Evolutionary conservation across 176 grass and related monocot species (phyloP).

Genomic region (Calamus simplicifolius): DNA sequence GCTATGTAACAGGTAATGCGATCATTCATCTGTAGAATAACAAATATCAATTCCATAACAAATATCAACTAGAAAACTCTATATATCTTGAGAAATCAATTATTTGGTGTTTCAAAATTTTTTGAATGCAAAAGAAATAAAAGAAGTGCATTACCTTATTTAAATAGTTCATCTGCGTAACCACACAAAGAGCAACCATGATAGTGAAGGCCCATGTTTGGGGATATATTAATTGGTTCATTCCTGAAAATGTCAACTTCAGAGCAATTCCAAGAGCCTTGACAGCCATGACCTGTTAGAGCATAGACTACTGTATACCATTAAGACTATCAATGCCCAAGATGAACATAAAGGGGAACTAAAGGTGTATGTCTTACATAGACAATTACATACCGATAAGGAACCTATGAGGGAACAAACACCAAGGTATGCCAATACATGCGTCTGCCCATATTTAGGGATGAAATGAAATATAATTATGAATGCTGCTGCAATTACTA

Average conservation of each 20-base stretch:
- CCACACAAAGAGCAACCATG: conserved; percentile 62
- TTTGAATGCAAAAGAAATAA: not conserved
- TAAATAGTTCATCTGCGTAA: conserved; percentile 92
- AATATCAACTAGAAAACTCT: no score
- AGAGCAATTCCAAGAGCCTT: conserved; percentile 91
- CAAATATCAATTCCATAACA: no score
- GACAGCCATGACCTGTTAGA: conserved; percentile 80
- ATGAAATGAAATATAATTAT: conserved; percentile 80
- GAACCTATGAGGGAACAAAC: conserved; percentile 94
- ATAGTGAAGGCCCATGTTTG: conserved; percentile 86
- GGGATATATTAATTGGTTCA: conserved; percentile 82
- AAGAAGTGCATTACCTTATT: conserved; percentile 53
- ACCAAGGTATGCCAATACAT: conserved; percentile 88
- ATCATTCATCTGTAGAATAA: no score
- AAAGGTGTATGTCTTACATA: not conserved
- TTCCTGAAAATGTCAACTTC: conserved; percentile 89
- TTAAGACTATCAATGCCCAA: no score
- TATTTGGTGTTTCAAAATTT: not conserved
- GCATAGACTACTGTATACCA: not conserved
- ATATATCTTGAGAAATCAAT: no score
- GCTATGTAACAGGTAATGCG: no score
- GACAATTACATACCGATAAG: conserved; percentile 53
- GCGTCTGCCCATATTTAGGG: conserved; percentile 83
- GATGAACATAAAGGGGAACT: no score
- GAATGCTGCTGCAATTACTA: conserved; percentile 63